These are phyloP conservation scores for Ormosia emarginata DNA, from an alignment of 306 rosid genomes.

Conservation along the genomic window DNA sequence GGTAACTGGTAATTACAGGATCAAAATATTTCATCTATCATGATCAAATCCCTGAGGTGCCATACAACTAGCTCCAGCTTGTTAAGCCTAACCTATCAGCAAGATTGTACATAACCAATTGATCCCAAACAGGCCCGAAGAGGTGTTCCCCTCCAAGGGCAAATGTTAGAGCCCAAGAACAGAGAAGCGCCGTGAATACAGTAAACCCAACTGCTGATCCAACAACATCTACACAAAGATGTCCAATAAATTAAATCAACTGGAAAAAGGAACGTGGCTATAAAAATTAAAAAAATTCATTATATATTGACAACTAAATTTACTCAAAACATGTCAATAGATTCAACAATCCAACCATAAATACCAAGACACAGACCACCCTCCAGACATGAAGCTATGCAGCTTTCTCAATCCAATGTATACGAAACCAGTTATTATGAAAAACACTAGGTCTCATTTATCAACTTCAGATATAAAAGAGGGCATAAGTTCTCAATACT, in stretches of 20 bases:
- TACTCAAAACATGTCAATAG: neutral
- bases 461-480: neutral
- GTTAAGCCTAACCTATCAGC: slow-evolving; percentile 81
- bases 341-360: neutral
- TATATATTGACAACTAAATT: neutral
- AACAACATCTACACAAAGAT: slow-evolving; percentile 46
- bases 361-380: neutral
- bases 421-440: neutral
- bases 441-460: neutral
- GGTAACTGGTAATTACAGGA: neutral
- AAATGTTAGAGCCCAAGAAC: slow-evolving; percentile 88
- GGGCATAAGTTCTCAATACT: neutral
- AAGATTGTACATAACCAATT: slow-evolving; percentile 83
- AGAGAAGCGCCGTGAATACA: slow-evolving; percentile 50
- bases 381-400: slow-evolving; percentile 4
- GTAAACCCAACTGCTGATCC: slow-evolving; percentile 80
- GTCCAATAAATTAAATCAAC: slow-evolving; percentile 12
- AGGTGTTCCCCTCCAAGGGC: slow-evolving; percentile 76
- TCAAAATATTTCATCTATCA: neutral
- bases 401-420: neutral
- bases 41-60: neutral
- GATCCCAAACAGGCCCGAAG: slow-evolving; percentile 83
- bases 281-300: slow-evolving; percentile 6
- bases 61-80: slow-evolving; percentile 66
- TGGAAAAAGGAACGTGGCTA: neutral